Base-by-base conservation (phyloP, 2,329 filamentous ascomycete genomes). In the Paraconiothyrium sp. region DNA sequence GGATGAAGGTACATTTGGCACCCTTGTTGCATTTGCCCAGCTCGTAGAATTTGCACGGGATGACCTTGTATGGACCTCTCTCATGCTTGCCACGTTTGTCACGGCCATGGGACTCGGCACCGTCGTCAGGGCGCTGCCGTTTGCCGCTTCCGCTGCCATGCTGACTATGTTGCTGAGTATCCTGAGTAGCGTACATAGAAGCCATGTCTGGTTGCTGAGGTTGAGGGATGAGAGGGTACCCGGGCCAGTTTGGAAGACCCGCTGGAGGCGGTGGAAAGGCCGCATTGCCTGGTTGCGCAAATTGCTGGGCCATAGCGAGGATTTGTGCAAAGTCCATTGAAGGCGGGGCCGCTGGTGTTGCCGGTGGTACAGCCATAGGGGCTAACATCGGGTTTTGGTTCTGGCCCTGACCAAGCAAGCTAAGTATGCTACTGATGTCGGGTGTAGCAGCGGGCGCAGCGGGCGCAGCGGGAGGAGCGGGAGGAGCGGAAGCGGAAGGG, bases 1-100 rank as follows among this genome's bases (percentile, higher is more conserved):
- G 90, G 59, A 90, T 84, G 76, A 90, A 93, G 2, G 90, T 92
- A 80, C 90, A 92, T 70, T 88, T 88, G 39, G 90, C 89, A 24
- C 90, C 90, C 73, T 92, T 89, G 7, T 86, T 87, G 78, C 90
- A 92, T 72, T 89, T 89, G 14, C 90, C 90, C 72, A 90, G 86
- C 60, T 86, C 84, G 83, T 84, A 92, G 76, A 92, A 93, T 22
- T 85, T 85, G 76, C 90, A 92, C 5, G 89, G 84, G 71, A 77
- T 66, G 7, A 79, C 73, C 57, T 79, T 79, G 65, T 79, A 76
- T 9, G 76, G 76, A 24, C 71, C 66, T 60, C 62, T 65, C 6
- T 49, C 55, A 37, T 44, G 41, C 58, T 73, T 75, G 57, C 68
- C 69, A 55, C 67, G 69, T 60, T 72, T 90, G 88, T 89, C 90